Conservation (phyloP, 352 stramenopile species). For the Pythium dissimile region DNA sequence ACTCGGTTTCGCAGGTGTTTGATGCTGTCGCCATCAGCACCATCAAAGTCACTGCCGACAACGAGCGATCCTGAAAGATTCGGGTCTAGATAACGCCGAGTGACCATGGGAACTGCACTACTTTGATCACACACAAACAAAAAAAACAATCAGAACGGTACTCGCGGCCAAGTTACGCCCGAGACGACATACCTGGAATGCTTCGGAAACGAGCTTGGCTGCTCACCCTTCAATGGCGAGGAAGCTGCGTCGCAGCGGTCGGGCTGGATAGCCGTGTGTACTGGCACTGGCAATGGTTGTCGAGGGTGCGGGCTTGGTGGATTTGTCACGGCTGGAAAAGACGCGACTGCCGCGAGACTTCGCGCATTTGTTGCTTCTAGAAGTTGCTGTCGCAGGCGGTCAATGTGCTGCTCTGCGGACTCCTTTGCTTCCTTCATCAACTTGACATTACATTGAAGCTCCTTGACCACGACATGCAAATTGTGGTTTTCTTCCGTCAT, state of each 20-base stretch:
- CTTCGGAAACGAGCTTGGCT: slow-evolving; percentile 7
- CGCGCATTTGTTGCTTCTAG: slow-evolving; percentile 60
- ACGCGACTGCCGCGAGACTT: slow-evolving; percentile 3
- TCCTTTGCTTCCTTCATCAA: slow-evolving; percentile 78
- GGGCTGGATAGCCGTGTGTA: slow-evolving; percentile 17
- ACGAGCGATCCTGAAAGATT: background rate
- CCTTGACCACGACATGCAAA: slow-evolving; percentile 70
- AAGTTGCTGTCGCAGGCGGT: slow-evolving; percentile 55
- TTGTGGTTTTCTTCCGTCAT: slow-evolving; percentile 79
- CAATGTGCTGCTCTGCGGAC: slow-evolving; percentile 56
- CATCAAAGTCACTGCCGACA: background rate
- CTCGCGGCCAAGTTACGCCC: too few relatives aligned
- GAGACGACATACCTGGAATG: slow-evolving; percentile 6
- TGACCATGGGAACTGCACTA: slow-evolving; percentile 16
- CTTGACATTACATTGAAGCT: slow-evolving; percentile 83
- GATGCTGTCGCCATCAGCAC: slow-evolving; percentile 30
- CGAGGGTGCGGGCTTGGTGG: slow-evolving; percentile 7
- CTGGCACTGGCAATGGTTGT: background rate
- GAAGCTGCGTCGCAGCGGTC: slow-evolving; percentile 61
- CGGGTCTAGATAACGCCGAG: slow-evolving; percentile 11
- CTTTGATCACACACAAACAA: too few relatives aligned
- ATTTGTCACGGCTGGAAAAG: background rate
- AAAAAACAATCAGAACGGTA: too few relatives aligned
- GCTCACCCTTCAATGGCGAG: slow-evolving; percentile 43
- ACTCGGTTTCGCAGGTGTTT: slow-evolving; percentile 75